These are phyloP conservation scores for Syzygium malaccense DNA, from an alignment of 441 rosid genomes.

Conservation along the genomic window DNA sequence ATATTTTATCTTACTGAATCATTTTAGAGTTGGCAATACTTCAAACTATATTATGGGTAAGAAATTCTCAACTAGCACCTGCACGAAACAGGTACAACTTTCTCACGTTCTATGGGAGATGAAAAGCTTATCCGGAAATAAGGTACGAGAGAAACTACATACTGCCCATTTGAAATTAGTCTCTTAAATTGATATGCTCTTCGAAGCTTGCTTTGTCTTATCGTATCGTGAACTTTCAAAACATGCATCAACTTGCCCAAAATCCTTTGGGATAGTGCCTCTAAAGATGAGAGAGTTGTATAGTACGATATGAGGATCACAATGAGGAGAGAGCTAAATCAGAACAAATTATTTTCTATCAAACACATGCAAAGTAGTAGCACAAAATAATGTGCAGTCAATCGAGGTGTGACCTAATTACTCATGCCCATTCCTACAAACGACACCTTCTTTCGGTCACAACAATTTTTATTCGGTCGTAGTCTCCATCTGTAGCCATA, in stretches of 20 bases:
- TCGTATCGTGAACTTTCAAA: background rate
- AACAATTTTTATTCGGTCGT: background rate
- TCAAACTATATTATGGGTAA: background rate
- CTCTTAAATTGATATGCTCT: background rate
- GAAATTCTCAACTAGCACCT: background rate
- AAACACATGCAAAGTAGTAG: background rate
- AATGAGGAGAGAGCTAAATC: background rate
- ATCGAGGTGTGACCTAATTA: background rate
- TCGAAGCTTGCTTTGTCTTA: background rate
- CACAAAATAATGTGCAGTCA: background rate
- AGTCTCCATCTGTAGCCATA: background rate
- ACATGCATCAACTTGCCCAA: background rate
- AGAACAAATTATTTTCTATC: background rate
- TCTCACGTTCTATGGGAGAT: rapidly evolving
- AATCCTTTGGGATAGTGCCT: background rate
- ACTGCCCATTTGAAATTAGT: background rate
- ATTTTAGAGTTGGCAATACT: background rate
- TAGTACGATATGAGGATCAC: background rate
- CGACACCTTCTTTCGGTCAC: background rate
- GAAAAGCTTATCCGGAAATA: background rate
- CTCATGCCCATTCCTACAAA: background rate
- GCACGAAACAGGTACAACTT: background rate
- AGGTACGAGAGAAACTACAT: background rate
- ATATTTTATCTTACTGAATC: background rate
- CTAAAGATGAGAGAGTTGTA: background rate